phyloP scores from a whole-genome alignment of 2,329 filamentous ascomycete genomes.

The Cadophora malorum region DNA sequence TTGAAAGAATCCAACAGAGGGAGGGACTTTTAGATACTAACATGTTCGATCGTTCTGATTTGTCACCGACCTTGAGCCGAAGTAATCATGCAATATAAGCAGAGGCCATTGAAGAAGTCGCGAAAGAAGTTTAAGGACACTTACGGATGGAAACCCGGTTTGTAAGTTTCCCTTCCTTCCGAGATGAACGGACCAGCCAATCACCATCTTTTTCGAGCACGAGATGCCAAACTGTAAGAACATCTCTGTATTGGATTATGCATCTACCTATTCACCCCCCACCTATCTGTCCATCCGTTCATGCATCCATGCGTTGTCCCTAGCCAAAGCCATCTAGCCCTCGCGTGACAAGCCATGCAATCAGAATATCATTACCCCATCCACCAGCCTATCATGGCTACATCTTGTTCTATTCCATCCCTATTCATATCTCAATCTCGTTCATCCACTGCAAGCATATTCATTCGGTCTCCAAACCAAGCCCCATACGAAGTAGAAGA shows the following conservation, averaged over 20 bases:
- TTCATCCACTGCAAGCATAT: constrained; percentile 15
- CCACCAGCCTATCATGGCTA: constrained; percentile 13
- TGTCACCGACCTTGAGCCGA: too few species aligned
- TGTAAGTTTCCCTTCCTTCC: not conserved
- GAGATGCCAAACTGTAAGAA: not conserved
- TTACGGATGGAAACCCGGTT: too few species aligned
- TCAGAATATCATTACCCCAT: constrained; percentile 14
- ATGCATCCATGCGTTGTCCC: not conserved
- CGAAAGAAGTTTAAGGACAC: too few species aligned
- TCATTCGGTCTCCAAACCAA: constrained; percentile 17
- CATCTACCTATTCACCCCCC: not conserved
- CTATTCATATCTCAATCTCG: constrained; percentile 4
- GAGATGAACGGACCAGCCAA: not conserved
- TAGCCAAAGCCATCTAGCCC: constrained; percentile 16
- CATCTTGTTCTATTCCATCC: not conserved
- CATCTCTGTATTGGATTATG: constrained; percentile 6
- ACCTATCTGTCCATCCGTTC: not conserved
- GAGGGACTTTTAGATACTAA: too few species aligned
- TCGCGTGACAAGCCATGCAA: constrained; percentile 17
- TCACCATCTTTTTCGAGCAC: not conserved
- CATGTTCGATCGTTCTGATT: too few species aligned
- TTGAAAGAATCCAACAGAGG: too few species aligned
- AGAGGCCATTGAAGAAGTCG: too few species aligned
- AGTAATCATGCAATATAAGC: too few species aligned
- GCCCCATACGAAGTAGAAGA: not conserved